Evolutionary conservation across 2,329 filamentous ascomycete species (phyloP).

Genomic region (Uncinocarpus reesii): DNA sequence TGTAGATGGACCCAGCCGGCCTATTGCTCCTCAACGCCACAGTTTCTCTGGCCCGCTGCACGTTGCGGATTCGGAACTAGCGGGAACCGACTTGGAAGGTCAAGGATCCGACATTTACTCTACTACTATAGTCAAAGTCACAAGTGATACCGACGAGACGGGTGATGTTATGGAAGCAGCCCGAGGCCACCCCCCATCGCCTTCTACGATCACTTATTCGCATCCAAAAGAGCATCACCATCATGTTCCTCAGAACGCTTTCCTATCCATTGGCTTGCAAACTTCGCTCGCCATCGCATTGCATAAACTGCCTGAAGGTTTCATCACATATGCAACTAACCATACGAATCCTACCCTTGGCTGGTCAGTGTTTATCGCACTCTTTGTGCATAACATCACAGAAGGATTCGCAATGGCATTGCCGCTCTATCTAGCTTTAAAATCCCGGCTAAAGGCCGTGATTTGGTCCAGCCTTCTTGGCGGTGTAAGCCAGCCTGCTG

Average conservation of each 20-base stretch:
- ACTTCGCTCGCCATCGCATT: conserved; percentile 90
- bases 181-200: neutral
- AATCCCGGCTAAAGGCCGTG: conserved; percentile 71
- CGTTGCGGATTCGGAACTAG: neutral
- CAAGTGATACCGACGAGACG: neutral
- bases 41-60: neutral
- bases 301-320: conserved; percentile 83
- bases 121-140: neutral
- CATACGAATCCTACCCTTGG: conserved; percentile 85
- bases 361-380: conserved; percentile 82
- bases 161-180: neutral
- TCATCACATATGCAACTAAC: conserved; percentile 92
- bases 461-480: conserved; percentile 73
- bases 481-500: conserved; percentile 75
- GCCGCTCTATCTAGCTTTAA: conserved; percentile 81
- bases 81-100: neutral
- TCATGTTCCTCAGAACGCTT: conserved; percentile 88
- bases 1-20: neutral
- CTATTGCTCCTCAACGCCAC: neutral
- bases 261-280: conserved; percentile 88
- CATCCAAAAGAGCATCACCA: conserved; percentile 59
- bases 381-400: conserved; percentile 97
- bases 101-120: neutral
- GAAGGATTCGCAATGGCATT: conserved; percentile 93
- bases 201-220: conserved; percentile 7